phyloP scores from a whole-genome alignment of 495 filamentous ascomycete genomes.

The Halenospora varia region DNA sequence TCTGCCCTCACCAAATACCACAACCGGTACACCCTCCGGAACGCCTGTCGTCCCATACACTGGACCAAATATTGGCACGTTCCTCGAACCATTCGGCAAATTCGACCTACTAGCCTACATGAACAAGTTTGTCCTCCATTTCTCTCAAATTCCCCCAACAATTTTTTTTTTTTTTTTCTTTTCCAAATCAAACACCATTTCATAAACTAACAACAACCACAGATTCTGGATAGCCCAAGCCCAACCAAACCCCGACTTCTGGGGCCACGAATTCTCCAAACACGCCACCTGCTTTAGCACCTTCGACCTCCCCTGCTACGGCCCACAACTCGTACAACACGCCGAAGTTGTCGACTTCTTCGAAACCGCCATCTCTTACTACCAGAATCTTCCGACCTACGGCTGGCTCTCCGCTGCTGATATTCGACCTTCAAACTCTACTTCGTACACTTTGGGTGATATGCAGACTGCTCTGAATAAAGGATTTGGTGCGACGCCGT shows the following conservation, averaged over 20 bases:
- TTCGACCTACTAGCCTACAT: constrained; percentile 45
- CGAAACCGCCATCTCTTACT: constrained; percentile 35
- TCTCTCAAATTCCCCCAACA: no score
- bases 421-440: constrained; percentile 33
- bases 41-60: constrained; percentile 41
- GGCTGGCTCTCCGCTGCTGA: constrained; percentile 34
- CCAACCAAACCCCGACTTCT: constrained; percentile 41
- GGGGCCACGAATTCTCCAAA: constrained; percentile 54
- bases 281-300: constrained; percentile 52
- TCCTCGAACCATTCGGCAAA: constrained; percentile 40
- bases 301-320: constrained; percentile 47
- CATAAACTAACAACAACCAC: constrained; percentile 1
- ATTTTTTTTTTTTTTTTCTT: background rate
- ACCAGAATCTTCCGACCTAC: constrained; percentile 39
- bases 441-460: constrained; percentile 34
- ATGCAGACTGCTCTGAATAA: constrained; percentile 34
- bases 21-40: constrained; percentile 35
- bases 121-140: constrained; percentile 31
- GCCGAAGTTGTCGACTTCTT: constrained; percentile 46
- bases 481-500: constrained; percentile 39
- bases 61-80: constrained; percentile 39
- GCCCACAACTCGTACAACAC: constrained; percentile 35
- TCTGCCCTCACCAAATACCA: constrained; percentile 46
- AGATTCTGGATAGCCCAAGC: constrained; percentile 42
- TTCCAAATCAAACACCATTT: background rate